phyloP scores from a whole-genome alignment of 495 filamentous ascomycete species.

The Zalerion maritima region DNA sequence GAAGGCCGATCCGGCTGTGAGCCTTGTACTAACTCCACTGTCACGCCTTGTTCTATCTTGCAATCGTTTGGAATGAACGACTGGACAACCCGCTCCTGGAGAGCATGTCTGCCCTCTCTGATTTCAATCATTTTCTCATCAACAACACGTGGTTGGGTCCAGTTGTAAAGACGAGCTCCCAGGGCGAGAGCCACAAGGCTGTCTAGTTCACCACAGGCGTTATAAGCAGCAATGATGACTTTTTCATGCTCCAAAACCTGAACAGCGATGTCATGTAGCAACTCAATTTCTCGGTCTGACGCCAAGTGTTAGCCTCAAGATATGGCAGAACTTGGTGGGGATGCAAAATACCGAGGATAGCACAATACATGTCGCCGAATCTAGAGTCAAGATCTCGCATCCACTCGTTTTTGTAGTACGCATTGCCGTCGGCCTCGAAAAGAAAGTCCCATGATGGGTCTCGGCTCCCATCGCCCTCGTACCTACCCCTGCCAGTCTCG shows the following conservation, averaged over 20 bases:
- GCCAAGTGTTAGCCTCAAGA: slow-evolving; percentile 12
- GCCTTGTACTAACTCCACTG: too few species aligned
- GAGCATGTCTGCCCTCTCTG: slow-evolving; percentile 66
- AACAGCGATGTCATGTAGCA: slow-evolving; percentile 65
- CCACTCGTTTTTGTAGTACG: slow-evolving; percentile 75
- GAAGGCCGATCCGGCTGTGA: slow-evolving; percentile 32
- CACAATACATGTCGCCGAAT: slow-evolving; percentile 71
- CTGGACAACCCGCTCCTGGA: slow-evolving; percentile 79
- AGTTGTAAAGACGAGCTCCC: slow-evolving; percentile 61
- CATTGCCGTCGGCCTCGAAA: slow-evolving; percentile 56
- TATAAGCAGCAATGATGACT: slow-evolving; percentile 49
- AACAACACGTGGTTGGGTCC: slow-evolving; percentile 56
- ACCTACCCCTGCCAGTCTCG: slow-evolving; percentile 45
- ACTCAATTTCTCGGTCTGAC: slow-evolving; percentile 82
- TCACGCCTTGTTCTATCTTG: slow-evolving; percentile 53
- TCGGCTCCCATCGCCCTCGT: slow-evolving; percentile 41
- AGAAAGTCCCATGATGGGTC: slow-evolving; percentile 58
- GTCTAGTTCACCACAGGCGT: slow-evolving; percentile 77
- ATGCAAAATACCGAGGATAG: slow-evolving; percentile 55
- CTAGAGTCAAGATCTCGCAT: slow-evolving; percentile 75
- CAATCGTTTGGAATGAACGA: slow-evolving; percentile 81
- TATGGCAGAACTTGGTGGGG: too few species aligned
- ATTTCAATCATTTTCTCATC: slow-evolving; percentile 61
- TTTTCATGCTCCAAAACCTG: slow-evolving; percentile 56
- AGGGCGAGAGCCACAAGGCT: slow-evolving; percentile 71